These are phyloP conservation scores for Phylloboletellus chloephorus DNA, from an alignment of 1,284 basidiomycete genomes.

Conservation along the genomic window DNA sequence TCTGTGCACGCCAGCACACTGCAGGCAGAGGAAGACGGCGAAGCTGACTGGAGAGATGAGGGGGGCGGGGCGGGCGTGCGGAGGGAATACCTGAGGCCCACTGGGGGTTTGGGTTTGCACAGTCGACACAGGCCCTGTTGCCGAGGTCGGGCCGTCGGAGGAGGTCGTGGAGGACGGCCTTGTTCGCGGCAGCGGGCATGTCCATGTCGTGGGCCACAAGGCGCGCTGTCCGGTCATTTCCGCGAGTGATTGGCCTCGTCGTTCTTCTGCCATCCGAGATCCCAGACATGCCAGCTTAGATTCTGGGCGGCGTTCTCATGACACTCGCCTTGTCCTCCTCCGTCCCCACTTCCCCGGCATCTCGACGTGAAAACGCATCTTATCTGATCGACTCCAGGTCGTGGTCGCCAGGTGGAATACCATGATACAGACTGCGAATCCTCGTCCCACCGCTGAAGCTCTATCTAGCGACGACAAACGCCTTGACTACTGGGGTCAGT, in stretches of 20 bases:
- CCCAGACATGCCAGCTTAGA: conserved; percentile 4
- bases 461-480: conserved; percentile 32
- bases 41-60: conserved; percentile 44
- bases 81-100: conserved; percentile 71
- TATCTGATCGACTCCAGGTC: too few species aligned
- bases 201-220: too few species aligned
- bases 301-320: conserved; percentile 20
- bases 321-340: conserved; percentile 9
- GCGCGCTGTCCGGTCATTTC: conserved; percentile 13
- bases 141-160: conserved; percentile 64
- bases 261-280: conserved; percentile 1
- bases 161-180: conserved; percentile 67
- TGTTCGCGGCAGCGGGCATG: conserved; percentile 46
- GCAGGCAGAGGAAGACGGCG: conserved; percentile 86
- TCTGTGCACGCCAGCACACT: conserved; percentile 86
- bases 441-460: conserved; percentile 31
- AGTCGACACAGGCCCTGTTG: conserved; percentile 80
- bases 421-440: conserved; percentile 60
- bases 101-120: conserved; percentile 81
- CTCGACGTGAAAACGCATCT: conserved; percentile 32
- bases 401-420: conserved; percentile 10
- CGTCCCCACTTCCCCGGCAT: too few species aligned
- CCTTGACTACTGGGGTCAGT: conserved; percentile 52
- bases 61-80: neutral
- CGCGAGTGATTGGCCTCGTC: conserved; percentile 1